Conservation (phyloP, 2,329 filamentous ascomycete species). For the Fusarium verticillioides region DNA sequence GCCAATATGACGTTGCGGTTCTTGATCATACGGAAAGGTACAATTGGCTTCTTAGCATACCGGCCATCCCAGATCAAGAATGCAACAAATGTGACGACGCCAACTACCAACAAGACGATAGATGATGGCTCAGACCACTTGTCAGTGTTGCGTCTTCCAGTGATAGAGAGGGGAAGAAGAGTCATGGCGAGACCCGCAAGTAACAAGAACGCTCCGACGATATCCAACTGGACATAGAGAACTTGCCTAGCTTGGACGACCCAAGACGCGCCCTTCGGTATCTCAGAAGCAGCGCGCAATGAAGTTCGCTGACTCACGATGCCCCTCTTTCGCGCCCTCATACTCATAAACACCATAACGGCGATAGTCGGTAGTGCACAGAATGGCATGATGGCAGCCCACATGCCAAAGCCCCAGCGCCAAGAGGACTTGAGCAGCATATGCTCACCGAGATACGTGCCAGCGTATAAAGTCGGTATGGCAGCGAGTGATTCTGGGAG, state of each 20-base stretch:
- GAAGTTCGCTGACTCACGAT: background rate
- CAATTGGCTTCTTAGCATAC: slow-evolving; percentile 51
- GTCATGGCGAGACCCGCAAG: slow-evolving; percentile 19
- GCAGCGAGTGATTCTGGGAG: slow-evolving; percentile 17
- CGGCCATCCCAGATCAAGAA: slow-evolving; percentile 52
- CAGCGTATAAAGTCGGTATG: slow-evolving; percentile 22
- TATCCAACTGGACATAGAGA: background rate
- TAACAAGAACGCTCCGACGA: slow-evolving; percentile 11
- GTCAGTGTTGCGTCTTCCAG: slow-evolving; percentile 7
- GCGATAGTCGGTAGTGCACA: slow-evolving; percentile 3
- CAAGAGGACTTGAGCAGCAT: slow-evolving; percentile 15
- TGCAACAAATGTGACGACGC: slow-evolving; percentile 34
- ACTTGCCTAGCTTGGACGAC: background rate
- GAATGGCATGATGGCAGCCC: slow-evolving; percentile 15
- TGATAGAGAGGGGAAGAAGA: slow-evolving; percentile 15
- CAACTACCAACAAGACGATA: slow-evolving; percentile 30
- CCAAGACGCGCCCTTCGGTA: background rate
- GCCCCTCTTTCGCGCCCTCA: background rate
- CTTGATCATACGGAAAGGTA: slow-evolving; percentile 51
- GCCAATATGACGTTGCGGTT: slow-evolving; percentile 52
- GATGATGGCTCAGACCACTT: slow-evolving; percentile 8
- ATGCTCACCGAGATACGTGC: slow-evolving; percentile 25
- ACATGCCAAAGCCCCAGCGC: slow-evolving; percentile 29
- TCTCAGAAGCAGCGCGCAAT: background rate
- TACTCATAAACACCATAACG: slow-evolving; percentile 5